Base-by-base conservation (phyloP, 1,139 yeast species). In the Zhuliangozyma blackwelliae region DNA sequence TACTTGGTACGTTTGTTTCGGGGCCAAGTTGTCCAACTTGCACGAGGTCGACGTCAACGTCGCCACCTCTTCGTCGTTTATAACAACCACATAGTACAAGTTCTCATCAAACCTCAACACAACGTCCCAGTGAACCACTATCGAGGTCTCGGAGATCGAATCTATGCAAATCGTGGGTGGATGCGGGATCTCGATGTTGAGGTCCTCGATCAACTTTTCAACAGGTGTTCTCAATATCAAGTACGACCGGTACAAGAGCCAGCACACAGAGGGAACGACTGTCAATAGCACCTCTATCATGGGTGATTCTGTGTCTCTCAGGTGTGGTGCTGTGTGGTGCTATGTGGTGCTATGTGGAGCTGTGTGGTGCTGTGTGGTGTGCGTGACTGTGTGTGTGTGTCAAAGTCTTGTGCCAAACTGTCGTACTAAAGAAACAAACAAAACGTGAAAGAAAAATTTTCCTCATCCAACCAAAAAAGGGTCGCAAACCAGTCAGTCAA, bases 41-140 rank as follows among this genome's bases (percentile, higher is more conserved):
- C 72, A 69, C 30, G 65, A 60, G 6, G 61, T 63, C 11, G 64
- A 54, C 10, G 65, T 57, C 36, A 70, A 48, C 5, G 68, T 60
- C 5, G 71, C 71, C 6, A 61, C 69, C 39, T 68, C 72, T 16
- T 50, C 50, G 31, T 60, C 61, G 42, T 70, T 68, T 23, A 70
- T 59, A 33, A 65, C 44, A 20, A 70, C 44, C 10, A 63, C 53
- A 41, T 61, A 70, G 46, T 61, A 59, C 36, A 69, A 50, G 40
- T 54, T 59, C 39, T 68, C 74, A 30, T 59, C 61, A n/a, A 44
- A 43, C 28, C 47, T 47, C 16, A 52, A 42, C 36, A 61, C 63
- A 19, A 68, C 56, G 44, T 68, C 75, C 76, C 76, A 70, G 44
- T 68, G 75, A 27, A 70, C 51, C 13, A 64, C 56, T 9, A 65